Evolutionary conservation across 2,329 filamentous ascomycete genomes (phyloP).

Genomic region (Lojkania enalia): DNA sequence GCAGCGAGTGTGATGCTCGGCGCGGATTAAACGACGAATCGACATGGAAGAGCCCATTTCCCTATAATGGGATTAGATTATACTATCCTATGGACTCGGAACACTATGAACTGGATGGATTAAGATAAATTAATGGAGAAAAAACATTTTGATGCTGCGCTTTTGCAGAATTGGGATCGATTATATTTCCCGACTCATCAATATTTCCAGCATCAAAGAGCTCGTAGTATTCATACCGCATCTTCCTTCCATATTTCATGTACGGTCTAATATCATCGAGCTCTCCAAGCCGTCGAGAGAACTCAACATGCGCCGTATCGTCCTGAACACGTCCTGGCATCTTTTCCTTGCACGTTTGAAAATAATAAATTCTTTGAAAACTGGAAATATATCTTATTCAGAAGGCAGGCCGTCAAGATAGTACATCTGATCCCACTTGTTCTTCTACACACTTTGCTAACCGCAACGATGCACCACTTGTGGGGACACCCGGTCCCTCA

Average conservation of each 20-base stretch:
- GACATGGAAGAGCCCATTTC: slow-evolving; percentile 31
- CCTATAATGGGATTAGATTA: slow-evolving; percentile 30
- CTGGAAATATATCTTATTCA: too few species aligned
- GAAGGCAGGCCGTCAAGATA: too few species aligned
- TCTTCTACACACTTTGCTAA: too few species aligned
- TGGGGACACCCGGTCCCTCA: too few species aligned
- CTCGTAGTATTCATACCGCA: slow-evolving; percentile 53
- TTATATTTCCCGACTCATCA: slow-evolving; percentile 51
- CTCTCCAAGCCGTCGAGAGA: slow-evolving; percentile 57
- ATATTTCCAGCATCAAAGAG: slow-evolving; percentile 62
- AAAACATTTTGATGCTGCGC: slow-evolving; percentile 42
- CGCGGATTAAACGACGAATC: slow-evolving; percentile 28
- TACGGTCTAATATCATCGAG: slow-evolving; percentile 60
- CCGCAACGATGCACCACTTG: too few species aligned
- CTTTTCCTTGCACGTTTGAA: too few species aligned
- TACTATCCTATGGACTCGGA: too few species aligned
- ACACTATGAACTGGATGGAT: too few species aligned
- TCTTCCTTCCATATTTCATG: slow-evolving; percentile 49
- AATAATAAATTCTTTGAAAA: too few species aligned
- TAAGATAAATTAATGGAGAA: slow-evolving; percentile 45
- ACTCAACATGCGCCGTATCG: slow-evolving; percentile 56
- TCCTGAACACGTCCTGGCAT: too few species aligned
- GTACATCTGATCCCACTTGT: too few species aligned
- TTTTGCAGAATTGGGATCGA: slow-evolving; percentile 48
- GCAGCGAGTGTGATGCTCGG: slow-evolving; percentile 22